Conservation (phyloP, 208 protist genomes). For the Trypanosoma melophagium region DNA sequence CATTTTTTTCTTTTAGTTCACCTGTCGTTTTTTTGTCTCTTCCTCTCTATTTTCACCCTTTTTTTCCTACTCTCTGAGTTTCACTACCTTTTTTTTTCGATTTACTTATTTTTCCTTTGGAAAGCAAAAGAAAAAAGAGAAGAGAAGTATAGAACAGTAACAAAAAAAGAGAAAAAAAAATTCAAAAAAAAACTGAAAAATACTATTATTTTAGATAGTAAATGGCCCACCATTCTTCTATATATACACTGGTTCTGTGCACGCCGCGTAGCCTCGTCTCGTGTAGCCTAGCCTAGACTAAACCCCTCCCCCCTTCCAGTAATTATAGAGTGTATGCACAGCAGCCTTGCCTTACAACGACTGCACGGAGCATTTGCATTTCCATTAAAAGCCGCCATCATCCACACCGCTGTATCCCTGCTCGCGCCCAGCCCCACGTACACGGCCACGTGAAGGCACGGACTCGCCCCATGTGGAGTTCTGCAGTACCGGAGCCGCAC, state of each 20-base stretch:
- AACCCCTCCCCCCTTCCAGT: not conserved
- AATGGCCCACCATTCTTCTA: too few relatives aligned
- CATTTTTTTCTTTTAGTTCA: slow-evolving; percentile 4
- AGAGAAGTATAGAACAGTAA: not conserved
- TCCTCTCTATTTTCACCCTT: slow-evolving; percentile 2
- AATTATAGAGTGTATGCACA: too few relatives aligned
- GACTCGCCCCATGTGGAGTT: slow-evolving; percentile 38
- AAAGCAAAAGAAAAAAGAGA: not conserved
- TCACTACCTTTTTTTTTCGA: not conserved
- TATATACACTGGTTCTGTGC: too few relatives aligned
- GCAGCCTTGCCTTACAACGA: not conserved
- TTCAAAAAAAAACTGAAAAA: too few relatives aligned
- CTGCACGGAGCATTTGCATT: too few relatives aligned
- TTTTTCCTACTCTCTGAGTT: not conserved
- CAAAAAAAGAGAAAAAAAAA: not conserved
- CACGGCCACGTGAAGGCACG: slow-evolving; percentile 9
- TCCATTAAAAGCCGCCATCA: slow-evolving; percentile 73
- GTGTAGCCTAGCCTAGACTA: too few relatives aligned
- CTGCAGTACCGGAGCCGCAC: not conserved
- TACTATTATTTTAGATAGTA: too few relatives aligned
- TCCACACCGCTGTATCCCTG: slow-evolving; percentile 36
- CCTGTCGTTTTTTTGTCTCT: not conserved
- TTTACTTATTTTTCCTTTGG: not conserved
- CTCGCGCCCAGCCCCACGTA: slow-evolving; percentile 21
- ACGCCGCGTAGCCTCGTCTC: too few relatives aligned